Percentiles rank a stretch among this genome's conserved stretches.
phyloP scores from a whole-genome alignment of 768 basidiomycete species.

The Psilocybe cubensis region DNA sequence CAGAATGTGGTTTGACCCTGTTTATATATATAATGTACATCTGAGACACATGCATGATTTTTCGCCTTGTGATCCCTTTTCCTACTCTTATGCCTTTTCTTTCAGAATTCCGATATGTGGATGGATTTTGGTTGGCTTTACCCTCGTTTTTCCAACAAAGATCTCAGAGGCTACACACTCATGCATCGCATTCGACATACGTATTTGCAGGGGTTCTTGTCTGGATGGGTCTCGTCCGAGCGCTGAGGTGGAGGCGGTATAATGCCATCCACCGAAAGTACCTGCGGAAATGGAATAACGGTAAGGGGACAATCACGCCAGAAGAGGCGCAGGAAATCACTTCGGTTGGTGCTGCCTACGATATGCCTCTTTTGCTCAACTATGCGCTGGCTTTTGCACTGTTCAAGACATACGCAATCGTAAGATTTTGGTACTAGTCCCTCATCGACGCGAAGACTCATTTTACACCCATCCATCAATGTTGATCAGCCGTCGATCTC shows the following conservation, averaged over 20 bases:
- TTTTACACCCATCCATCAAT: no score
- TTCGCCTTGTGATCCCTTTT: neutral
- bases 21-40: no score
- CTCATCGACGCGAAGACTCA: neutral
- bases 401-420: conserved; percentile 54
- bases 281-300: conserved; percentile 28
- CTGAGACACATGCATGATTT: no score
- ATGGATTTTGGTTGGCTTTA: neutral
- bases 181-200: neutral
- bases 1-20: no score
- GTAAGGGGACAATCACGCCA: conserved; percentile 35
- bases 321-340: conserved; percentile 48
- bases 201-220: conserved; percentile 8
- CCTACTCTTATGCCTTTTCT: neutral
- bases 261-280: conserved; percentile 43
- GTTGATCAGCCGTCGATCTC: conserved; percentile 44
- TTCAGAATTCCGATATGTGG: neutral
- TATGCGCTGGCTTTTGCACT: conserved; percentile 47
- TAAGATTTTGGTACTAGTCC: conserved; percentile 14
- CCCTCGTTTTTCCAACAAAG: neutral
- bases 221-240: conserved; percentile 32
- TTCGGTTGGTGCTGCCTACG: conserved; percentile 33
- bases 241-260: conserved; percentile 44
- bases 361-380: conserved; percentile 45
- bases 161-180: neutral